phyloP scores from a whole-genome alignment of 2,329 filamentous ascomycete species.

The Pseudocercospora eumusae region DNA sequence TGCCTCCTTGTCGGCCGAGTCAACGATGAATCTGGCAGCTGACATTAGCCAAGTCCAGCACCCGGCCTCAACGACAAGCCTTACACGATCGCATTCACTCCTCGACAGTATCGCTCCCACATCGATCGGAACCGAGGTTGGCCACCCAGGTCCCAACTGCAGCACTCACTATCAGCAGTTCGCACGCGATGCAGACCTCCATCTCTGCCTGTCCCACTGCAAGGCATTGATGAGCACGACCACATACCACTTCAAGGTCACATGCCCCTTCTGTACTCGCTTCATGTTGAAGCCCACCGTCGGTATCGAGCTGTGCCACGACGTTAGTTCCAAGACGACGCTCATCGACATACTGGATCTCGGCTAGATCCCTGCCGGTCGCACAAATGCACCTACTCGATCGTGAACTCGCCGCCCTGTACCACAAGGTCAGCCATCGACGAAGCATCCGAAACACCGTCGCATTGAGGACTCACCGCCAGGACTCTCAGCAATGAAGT shows the following conservation, averaged over 20 bases:
- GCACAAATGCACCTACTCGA: slow-evolving; percentile 71
- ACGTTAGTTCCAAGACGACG: slow-evolving; percentile 37
- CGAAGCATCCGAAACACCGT: slow-evolving; percentile 17
- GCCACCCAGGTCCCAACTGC: slow-evolving; percentile 90
- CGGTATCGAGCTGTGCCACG: slow-evolving; percentile 78
- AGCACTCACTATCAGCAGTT: slow-evolving; percentile 35
- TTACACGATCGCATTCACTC: slow-evolving; percentile 92
- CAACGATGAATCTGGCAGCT: slow-evolving; percentile 77
- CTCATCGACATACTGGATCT: slow-evolving; percentile 23
- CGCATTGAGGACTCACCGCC: slow-evolving; percentile 67
- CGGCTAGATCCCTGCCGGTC: slow-evolving; percentile 27
- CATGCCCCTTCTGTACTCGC: slow-evolving; percentile 94
- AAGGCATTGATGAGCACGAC: background rate
- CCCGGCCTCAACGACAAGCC: slow-evolving; percentile 29
- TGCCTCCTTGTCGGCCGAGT: slow-evolving; percentile 81
- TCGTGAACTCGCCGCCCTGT: slow-evolving; percentile 96
- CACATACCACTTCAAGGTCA: slow-evolving; percentile 85
- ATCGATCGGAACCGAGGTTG: slow-evolving; percentile 96
- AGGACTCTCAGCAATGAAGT: slow-evolving; percentile 91
- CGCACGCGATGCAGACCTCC: slow-evolving; percentile 5
- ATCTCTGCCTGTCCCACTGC: background rate
- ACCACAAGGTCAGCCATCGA: slow-evolving; percentile 42
- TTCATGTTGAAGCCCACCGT: slow-evolving; percentile 99
- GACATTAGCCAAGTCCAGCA: slow-evolving; percentile 8
- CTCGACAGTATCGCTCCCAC: slow-evolving; percentile 99